Conservation (phyloP, 2,329 filamentous ascomycete genomes). For the Fusarium beomiforme region DNA sequence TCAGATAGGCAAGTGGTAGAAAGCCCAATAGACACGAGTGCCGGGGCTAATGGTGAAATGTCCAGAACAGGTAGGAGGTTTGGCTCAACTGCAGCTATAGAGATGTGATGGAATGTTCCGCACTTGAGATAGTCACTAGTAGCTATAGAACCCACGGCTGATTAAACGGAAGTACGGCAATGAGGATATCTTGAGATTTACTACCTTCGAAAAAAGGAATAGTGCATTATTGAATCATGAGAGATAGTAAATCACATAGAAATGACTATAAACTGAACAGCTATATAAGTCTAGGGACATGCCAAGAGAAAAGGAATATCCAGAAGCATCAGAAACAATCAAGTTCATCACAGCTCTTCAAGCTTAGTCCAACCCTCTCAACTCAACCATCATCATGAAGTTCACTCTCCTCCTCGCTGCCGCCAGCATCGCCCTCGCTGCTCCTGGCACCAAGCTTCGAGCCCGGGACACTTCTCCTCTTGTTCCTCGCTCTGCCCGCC, state of each 20-base stretch:
- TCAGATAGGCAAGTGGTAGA: slow-evolving; percentile 24
- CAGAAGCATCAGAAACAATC: neutral
- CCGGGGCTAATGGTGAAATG: slow-evolving; percentile 1
- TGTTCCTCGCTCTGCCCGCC: slow-evolving; percentile 2
- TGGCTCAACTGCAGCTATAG: rapidly evolving
- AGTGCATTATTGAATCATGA: rapidly evolving
- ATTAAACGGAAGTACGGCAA: neutral
- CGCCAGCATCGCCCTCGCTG: neutral
- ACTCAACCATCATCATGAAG: neutral
- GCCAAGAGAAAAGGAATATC: neutral
- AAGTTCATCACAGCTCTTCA: neutral
- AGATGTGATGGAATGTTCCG: neutral
- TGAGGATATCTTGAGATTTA: neutral
- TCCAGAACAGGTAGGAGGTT: slow-evolving; percentile 10
- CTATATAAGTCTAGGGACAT: neutral
- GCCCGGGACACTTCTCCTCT: slow-evolving; percentile 6
- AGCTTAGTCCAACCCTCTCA: neutral
- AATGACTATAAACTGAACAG: rapidly evolving
- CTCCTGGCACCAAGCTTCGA: slow-evolving; percentile 6
- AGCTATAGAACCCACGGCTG: neutral
- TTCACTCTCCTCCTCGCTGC: slow-evolving; percentile 6
- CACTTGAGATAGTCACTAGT: neutral
- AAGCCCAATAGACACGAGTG: neutral
- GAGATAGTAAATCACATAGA: neutral
- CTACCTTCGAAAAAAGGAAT: slow-evolving; percentile 3